phyloP scores from a whole-genome alignment of 768 basidiomycete species.

The Rhizopogon vulgaris region DNA sequence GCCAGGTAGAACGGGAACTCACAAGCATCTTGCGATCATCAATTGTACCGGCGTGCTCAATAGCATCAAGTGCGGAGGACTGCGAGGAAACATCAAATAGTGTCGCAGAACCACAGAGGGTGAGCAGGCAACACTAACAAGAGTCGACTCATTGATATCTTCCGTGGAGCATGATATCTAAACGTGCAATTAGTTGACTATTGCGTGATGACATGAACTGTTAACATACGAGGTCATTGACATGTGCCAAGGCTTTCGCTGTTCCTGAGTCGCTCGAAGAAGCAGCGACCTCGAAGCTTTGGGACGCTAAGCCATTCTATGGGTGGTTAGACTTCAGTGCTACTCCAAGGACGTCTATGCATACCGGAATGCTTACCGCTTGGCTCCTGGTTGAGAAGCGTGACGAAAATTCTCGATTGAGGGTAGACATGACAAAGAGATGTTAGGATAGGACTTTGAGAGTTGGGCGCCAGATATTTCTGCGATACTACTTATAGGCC shows the following conservation, averaged over 20 bases:
- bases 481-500: not conserved
- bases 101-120: not conserved
- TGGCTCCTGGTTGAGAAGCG: slow-evolving; percentile 9
- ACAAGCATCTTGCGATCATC: slow-evolving; percentile 79
- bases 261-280: slow-evolving; percentile 12
- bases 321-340: not conserved
- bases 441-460: not conserved
- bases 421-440: slow-evolving; percentile 17
- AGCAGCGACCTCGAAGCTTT: slow-evolving; percentile 7
- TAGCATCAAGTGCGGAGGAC: slow-evolving; percentile 53
- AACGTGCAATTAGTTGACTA: not conserved
- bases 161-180: slow-evolving; percentile 9
- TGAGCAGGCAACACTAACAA: slow-evolving; percentile 11
- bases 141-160: slow-evolving; percentile 23
- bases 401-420: too few species aligned
- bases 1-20: slow-evolving; percentile 21
- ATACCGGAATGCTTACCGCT: slow-evolving; percentile 9
- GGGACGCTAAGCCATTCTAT: slow-evolving; percentile 9
- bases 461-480: not conserved
- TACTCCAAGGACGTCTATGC: too few species aligned
- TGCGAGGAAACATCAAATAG: slow-evolving; percentile 15
- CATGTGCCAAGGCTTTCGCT: slow-evolving; percentile 18
- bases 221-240: slow-evolving; percentile 23
- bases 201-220: not conserved
- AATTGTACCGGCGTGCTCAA: slow-evolving; percentile 53